Percentiles rank a stretch among this genome's conserved stretches.
Evolutionary conservation across 192 early-diverging fungal genomes (phyloP).

Genomic region (Physocladia obscura): DNA sequence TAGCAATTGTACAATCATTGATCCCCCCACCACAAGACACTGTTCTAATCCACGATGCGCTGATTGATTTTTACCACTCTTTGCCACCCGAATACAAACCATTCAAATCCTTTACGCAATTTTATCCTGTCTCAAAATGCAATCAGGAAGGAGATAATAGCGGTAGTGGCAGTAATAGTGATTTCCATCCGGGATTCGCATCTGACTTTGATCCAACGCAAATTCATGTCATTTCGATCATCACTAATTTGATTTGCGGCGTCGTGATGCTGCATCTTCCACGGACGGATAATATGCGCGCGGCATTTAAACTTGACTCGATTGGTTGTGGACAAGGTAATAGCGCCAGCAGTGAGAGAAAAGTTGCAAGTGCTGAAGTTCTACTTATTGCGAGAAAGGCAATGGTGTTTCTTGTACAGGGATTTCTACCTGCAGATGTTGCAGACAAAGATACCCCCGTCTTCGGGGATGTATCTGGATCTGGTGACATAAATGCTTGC

Average conservation of each 20-base stretch:
- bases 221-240: neutral
- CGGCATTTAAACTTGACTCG: conserved; percentile 16
- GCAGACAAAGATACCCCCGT: neutral
- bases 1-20: neutral
- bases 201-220: neutral
- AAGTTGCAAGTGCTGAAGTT: conserved; percentile 13
- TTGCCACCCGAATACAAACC: conserved; percentile 12
- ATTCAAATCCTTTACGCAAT: conserved; percentile 14
- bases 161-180: neutral
- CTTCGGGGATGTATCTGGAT: neutral
- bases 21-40: conserved; percentile 7
- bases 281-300: conserved; percentile 12
- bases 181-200: neutral
- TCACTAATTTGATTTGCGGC: conserved; percentile 8
- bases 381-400: conserved; percentile 2
- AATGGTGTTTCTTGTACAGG: neutral
- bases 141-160: no score
- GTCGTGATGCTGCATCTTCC: conserved; percentile 26
- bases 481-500: neutral
- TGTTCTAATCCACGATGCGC: conserved; percentile 13
- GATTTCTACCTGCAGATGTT: neutral
- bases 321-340: neutral
- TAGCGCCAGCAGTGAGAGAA: no score
- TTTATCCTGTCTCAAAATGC: neutral
- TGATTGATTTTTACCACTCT: conserved; percentile 20